Evolutionary conservation across 2,329 filamentous ascomycete species (phyloP), one percentile per base, ranked within the genome.

Genomic region (Thielaviopsis euricoi): DNA sequence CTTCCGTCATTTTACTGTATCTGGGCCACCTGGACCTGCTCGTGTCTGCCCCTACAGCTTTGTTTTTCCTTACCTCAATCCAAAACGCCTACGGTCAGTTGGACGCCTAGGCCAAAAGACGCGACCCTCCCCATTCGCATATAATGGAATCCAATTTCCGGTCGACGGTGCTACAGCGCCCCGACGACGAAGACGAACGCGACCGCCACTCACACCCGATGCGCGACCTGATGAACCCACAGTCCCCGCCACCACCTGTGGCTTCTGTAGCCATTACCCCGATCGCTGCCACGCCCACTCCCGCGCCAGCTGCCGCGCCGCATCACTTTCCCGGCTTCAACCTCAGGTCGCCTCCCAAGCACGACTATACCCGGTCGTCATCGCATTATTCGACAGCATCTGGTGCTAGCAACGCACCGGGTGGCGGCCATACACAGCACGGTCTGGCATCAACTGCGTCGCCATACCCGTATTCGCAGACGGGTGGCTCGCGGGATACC

Each of bases 161-260:
- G 62, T 76, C 76, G 61, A 76, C 73, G 53, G 73, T 77, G 65
- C 68, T 77, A 67, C 74, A 74, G 64, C 73, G 69, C 62, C 73
- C 68, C 66, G 70, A 68, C 65, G 68, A 71, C 58, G 72, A 71
- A 58, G 70, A 66, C 61, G 67, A 70, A 62, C 64, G 66, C 48
- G 61, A 63, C 55, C 61, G 62, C 51, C 68, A 61, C 66, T 66
- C 63, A 15, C 70, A 70, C 54, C 68, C 55, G 22, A 57, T 70
- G 64, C 75, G 73, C 72, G 74, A 78, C 67, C 72, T 75, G 64
- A 68, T 74, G 66, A 73, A 71, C 65, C 69, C 70, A 62, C 62
- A 65, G 64, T 65, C 54, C 40, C 55, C 58, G 57, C 55, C 63
- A 52, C 55, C 58, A 60, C 15, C 37, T 15, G 37, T 43, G 15